phyloP scores from a whole-genome alignment of 1,139 yeast species.

The Ogataea hybrid region DNA sequence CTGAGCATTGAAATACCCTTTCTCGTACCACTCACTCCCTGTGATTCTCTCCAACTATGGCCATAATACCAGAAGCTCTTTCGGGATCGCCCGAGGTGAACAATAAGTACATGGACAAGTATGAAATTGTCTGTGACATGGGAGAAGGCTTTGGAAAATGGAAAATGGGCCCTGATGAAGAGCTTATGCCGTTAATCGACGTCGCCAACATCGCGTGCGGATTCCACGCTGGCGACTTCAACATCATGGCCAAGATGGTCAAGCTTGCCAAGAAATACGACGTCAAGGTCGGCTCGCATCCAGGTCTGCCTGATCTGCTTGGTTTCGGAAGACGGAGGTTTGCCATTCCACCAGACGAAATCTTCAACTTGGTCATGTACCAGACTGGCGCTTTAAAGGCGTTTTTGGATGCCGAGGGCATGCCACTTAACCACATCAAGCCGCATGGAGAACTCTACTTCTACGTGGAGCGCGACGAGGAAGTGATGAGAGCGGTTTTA shows the following conservation, averaged over 20 bases:
- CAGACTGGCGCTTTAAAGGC: slow-evolving; percentile 42
- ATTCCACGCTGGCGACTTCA: slow-evolving; percentile 40
- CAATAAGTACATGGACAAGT: slow-evolving; percentile 21
- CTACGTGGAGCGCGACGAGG: slow-evolving; percentile 37
- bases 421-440: slow-evolving; percentile 35
- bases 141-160: slow-evolving; percentile 41
- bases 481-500: slow-evolving; percentile 36
- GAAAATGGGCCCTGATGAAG: slow-evolving; percentile 41
- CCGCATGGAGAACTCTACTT: slow-evolving; percentile 41
- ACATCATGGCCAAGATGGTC: slow-evolving; percentile 36
- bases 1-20: too few relatives aligned
- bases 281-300: slow-evolving; percentile 39
- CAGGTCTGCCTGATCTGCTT: slow-evolving; percentile 38
- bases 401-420: slow-evolving; percentile 37
- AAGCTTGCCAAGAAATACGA: slow-evolving; percentile 34
- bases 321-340: slow-evolving; percentile 40
- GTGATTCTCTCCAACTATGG: neutral
- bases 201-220: slow-evolving; percentile 43
- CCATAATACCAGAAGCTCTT: slow-evolving; percentile 10
- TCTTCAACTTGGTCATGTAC: slow-evolving; percentile 36
- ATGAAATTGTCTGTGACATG: slow-evolving; percentile 16
- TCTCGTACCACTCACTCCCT: too few relatives aligned
- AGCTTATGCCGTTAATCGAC: slow-evolving; percentile 39
- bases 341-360: slow-evolving; percentile 37
- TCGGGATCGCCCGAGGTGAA: slow-evolving; percentile 23